phyloP scores from a whole-genome alignment of 331 rosid genomes.

The Prunus yedoensis region DNA sequence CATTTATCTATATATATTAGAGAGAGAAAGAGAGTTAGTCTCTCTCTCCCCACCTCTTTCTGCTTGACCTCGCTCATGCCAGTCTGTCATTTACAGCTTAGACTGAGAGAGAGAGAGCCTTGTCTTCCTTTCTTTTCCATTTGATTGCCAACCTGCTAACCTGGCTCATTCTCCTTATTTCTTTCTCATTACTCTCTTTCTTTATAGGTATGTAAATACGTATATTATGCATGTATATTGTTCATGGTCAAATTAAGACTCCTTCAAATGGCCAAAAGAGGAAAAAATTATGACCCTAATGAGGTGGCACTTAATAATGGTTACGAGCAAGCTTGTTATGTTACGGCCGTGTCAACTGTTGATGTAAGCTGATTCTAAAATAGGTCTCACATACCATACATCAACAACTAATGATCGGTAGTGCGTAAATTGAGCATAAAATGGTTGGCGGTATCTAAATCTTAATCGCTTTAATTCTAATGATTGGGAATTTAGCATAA shows the following conservation, averaged over 20 bases:
- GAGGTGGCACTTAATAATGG: not conserved
- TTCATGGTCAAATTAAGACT: no score
- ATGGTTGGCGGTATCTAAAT: not conserved
- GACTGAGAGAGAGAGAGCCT: conserved; percentile 4
- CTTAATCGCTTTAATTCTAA: not conserved
- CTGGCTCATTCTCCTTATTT: conserved; percentile 16
- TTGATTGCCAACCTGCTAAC: conserved; percentile 20
- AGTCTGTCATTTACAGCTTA: conserved; percentile 27
- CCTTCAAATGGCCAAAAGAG: not conserved
- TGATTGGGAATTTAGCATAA: conserved; percentile 11
- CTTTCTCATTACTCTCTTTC: not conserved
- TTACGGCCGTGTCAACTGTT: not conserved
- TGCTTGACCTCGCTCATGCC: conserved; percentile 34
- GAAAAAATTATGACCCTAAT: not conserved
- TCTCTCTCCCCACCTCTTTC: conserved; percentile 6
- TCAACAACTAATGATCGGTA: not conserved
- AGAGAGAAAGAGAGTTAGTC: conserved; percentile 7
- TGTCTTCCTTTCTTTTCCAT: conserved; percentile 27
- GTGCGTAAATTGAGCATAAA: not conserved
- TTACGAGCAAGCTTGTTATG: not conserved
- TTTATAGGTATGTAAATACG: not conserved
- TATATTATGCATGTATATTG: not conserved
- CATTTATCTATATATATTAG: not conserved
- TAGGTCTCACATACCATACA: not conserved
- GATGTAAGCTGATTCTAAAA: not conserved